Evolutionary conservation across 306 rosid species (phyloP), one percentile per base, ranked within the genome.

Genomic region (Quercus mongolica): DNA sequence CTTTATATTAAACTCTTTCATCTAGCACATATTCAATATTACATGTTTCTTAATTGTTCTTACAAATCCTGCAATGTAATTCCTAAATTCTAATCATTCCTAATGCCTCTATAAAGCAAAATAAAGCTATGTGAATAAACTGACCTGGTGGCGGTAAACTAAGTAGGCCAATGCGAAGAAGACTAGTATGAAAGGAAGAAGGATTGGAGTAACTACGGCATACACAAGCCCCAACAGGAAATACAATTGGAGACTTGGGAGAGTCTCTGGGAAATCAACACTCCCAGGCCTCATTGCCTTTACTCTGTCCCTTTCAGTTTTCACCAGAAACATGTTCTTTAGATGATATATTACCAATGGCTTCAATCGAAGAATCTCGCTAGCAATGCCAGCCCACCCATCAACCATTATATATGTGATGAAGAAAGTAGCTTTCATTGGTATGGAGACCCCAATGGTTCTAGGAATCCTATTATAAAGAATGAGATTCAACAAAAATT

Each of bases 121-220:
- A 55, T 38, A 20, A 77, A 76, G 58, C 52, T 46, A 25, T 23
- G 75, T 2, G 38, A 46, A 69, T 46, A 17, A 63, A 83, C 92
- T 64, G 83, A 95, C 99, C 99, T 95, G 99, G 79, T 95, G 99
- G 19, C 99, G 99, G 84, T 95, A 95, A 77, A 95, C 97, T 85
- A 95, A 79, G 91, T 93, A 93, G 10, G 99, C 99, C 0, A 95
- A 75, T 75, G 93, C 99, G 68, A 95, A 95, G 98, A 95, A 95
- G 90, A 95, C 81, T 19, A 93, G 79, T 70, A 95, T 90, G 83
- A 95, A 95, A n/a, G 99, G 99, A 70, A 95, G 99, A 81, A 95
- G 96, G 86, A 93, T 83, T 0, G 99, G 99, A 46, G 99, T 93
- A 68, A 95, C 90, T 81, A 93, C 98, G n/a, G 97, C 91, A 74